Percentiles rank a stretch among this genome's conserved stretches.
phyloP scores from a whole-genome alignment of 345 rosid genomes.

The Lepidium didymum region DNA sequence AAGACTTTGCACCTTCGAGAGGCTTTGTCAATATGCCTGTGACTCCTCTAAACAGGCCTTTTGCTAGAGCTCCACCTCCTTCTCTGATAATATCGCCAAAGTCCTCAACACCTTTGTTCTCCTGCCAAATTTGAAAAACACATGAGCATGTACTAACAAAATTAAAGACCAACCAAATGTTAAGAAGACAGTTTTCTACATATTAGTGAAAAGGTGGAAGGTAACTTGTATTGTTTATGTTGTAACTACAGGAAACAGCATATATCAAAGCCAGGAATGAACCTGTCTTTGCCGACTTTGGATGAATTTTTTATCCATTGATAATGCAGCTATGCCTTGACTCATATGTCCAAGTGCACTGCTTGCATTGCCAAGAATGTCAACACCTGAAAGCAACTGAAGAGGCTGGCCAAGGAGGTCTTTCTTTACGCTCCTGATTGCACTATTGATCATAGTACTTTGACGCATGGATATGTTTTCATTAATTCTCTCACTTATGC shows the following conservation, averaged over 20 bases:
- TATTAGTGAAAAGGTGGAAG: not conserved
- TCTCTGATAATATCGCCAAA: constrained; percentile 90
- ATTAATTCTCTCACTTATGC: constrained; percentile 67
- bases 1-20: constrained; percentile 92
- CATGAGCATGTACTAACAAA: not conserved
- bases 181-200: not conserved
- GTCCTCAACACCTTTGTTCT: constrained; percentile 94
- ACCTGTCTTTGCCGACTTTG: constrained; percentile 98
- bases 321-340: constrained; percentile 96
- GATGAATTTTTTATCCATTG: constrained; percentile 96
- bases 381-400: constrained; percentile 93
- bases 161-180: not conserved
- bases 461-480: constrained; percentile 91
- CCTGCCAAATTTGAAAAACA: constrained; percentile 42
- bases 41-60: constrained; percentile 95
- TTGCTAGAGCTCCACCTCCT: constrained; percentile 99
- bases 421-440: constrained; percentile 69
- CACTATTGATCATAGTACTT: constrained; percentile 82
- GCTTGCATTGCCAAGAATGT: constrained; percentile 97
- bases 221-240: not conserved
- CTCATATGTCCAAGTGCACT: constrained; percentile 99
- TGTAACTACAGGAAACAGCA: constrained; percentile 8
- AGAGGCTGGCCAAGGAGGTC: constrained; percentile 96
- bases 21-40: constrained; percentile 98
- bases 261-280: constrained; percentile 9